Base-by-base conservation (phyloP, 495 filamentous ascomycete species). In the Penicillium diatomitis region DNA sequence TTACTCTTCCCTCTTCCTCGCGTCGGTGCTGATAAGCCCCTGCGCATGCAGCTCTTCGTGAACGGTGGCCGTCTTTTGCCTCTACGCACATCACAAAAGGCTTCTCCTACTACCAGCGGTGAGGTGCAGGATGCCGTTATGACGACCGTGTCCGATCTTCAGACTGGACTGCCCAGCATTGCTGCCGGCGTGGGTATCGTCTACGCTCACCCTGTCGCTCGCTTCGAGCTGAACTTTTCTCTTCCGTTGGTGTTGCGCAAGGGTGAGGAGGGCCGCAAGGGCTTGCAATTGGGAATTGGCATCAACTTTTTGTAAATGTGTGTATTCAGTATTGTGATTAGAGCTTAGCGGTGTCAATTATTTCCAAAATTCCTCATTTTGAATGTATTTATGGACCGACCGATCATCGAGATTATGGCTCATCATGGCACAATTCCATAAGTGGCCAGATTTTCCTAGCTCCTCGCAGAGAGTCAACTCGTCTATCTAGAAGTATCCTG, bases 191-290 rank as follows among this genome's bases (percentile, higher is more conserved):
- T 96, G 30, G 92, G 92, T 3, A 62, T 98, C 9, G 88, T 98
- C 10, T 98, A 98, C 65, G 94, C 89, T 27, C 89, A 95, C 63
- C 88, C 87, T 0, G 80, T 88, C 5, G 92, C 91, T 35, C 75
- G 92, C 49, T 96, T 98, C 56, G 92, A 98, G 73, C 67, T 98
- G 49, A 97, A 96, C 61, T 95, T 97, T 63, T 87, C 85, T 50
- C 62, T 98, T 40, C 92, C 92, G 4, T 58, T 98, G 47, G 87
- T 91, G 31, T 56, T 86, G 54, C 76, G 92, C 44, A 79, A 73
- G 55, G 87, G 85, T 8, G 92, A 98, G 67, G 84, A 90, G 56
- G 83, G 78, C 11, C 78, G 92, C 38, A 98, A 98, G 70, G 92
- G 92, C 6, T 54, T 99, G 54, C 85, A 89, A 61, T 82, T 99